These are phyloP conservation scores for Cordyceps tenuipes DNA, from an alignment of 2,329 filamentous ascomycete genomes.

Conservation along the genomic window DNA sequence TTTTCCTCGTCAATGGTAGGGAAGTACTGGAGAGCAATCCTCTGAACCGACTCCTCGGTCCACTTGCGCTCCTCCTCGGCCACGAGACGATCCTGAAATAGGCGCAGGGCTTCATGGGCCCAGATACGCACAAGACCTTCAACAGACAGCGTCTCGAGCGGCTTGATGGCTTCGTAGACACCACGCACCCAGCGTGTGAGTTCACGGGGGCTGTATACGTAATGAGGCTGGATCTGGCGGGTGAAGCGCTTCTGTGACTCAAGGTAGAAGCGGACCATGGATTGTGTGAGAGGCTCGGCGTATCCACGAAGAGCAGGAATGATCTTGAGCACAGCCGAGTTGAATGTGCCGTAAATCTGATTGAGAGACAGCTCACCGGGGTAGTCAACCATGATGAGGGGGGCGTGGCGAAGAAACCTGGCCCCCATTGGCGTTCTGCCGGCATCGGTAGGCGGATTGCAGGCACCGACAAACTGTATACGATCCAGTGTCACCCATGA, in stretches of 20 bases:
- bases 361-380: slow-evolving; percentile 88
- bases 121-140: slow-evolving; percentile 95
- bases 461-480: slow-evolving; percentile 97
- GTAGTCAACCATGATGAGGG: slow-evolving; percentile 99
- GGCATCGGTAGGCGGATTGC: slow-evolving; percentile 95
- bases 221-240: slow-evolving; percentile 93
- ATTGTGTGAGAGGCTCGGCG: slow-evolving; percentile 84
- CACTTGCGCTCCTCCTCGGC: slow-evolving; percentile 89
- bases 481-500: slow-evolving; percentile 96
- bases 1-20: slow-evolving; percentile 88
- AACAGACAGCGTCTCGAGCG: slow-evolving; percentile 76
- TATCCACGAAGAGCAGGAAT: slow-evolving; percentile 92
- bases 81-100: slow-evolving; percentile 97
- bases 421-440: slow-evolving; percentile 91
- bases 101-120: slow-evolving; percentile 90
- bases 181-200: slow-evolving; percentile 96
- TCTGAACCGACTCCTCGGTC: slow-evolving; percentile 81
- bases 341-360: slow-evolving; percentile 99
- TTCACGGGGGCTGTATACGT: slow-evolving; percentile 98
- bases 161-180: slow-evolving; percentile 92
- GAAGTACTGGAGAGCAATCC: slow-evolving; percentile 86
- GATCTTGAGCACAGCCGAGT: slow-evolving; percentile 91
- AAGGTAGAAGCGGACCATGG: slow-evolving; percentile 95
- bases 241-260: slow-evolving; percentile 94
- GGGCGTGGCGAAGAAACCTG: slow-evolving; percentile 89